A percentile compares a stretch with the other conserved stretches of the same genome.
Evolutionary conservation across 352 stramenopile species (phyloP).

Genomic region (Pythium insidiosum): DNA sequence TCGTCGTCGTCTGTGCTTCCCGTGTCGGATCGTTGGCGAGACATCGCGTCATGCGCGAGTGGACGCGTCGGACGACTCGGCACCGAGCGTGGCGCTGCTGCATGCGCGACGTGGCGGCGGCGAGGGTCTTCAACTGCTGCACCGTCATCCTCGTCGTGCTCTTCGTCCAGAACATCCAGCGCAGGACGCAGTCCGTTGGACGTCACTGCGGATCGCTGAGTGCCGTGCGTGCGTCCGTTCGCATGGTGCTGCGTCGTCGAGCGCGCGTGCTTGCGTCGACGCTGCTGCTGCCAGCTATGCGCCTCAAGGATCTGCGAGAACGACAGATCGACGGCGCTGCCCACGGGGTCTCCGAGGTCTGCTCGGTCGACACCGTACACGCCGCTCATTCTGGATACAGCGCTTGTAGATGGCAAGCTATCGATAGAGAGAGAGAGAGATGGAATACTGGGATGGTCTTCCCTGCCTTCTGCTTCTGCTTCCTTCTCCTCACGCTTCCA

Average conservation of each 20-base stretch:
- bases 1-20: constrained; percentile 45
- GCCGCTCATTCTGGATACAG: too few species aligned
- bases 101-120: not conserved
- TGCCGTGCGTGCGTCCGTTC: not conserved
- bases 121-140: not conserved
- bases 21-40: constrained; percentile 8
- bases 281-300: constrained; percentile 42
- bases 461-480: too few species aligned
- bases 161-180: constrained; percentile 10
- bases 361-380: constrained; percentile 35
- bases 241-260: too few species aligned
- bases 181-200: not conserved
- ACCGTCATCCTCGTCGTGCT: constrained; percentile 5
- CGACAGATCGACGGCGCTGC: constrained; percentile 47
- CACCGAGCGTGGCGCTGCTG: not conserved
- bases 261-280: constrained; percentile 9
- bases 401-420: too few species aligned
- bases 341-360: constrained; percentile 18
- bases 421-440: too few species aligned
- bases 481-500: too few species aligned
- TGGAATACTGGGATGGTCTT: too few species aligned
- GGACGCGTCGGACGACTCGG: too few species aligned
- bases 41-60: not conserved
- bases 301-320: constrained; percentile 79
- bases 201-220: too few species aligned